These are phyloP conservation scores for Penicillium sp. DNA, from an alignment of 2,329 filamentous ascomycete species.

Conservation along the genomic window DNA sequence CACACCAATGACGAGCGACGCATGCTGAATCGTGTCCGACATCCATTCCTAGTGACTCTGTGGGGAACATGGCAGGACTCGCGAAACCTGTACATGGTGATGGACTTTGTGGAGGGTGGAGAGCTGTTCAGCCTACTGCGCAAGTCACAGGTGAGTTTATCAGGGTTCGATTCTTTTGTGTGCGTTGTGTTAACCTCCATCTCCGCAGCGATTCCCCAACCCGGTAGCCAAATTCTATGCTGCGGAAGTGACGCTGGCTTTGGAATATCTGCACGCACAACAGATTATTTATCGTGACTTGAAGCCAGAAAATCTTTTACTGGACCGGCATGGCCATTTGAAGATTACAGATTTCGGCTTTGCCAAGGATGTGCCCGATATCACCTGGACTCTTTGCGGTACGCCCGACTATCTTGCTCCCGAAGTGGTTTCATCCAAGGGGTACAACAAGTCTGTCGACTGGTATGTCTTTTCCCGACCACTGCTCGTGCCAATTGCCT, in stretches of 20 bases:
- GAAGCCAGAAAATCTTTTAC: conserved; percentile 88
- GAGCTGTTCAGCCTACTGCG: conserved; percentile 92
- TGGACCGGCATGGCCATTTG: conserved; percentile 88
- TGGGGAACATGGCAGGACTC: conserved; percentile 98
- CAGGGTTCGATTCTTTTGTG: not conserved
- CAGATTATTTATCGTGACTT: conserved; percentile 98
- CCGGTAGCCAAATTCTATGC: conserved; percentile 99
- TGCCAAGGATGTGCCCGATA: conserved; percentile 95
- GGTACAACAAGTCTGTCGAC: conserved; percentile 98
- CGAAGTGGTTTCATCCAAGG: conserved; percentile 97
- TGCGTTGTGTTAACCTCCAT: not conserved
- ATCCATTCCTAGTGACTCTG: conserved; percentile 93
- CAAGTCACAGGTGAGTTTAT: conserved; percentile 72
- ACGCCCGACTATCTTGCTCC: conserved; percentile 96
- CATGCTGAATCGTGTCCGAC: conserved; percentile 95
- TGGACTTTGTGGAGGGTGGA: conserved; percentile 99
- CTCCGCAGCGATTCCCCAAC: conserved; percentile 82
- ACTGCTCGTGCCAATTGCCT: conserved; percentile 9
- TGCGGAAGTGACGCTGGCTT: conserved; percentile 88
- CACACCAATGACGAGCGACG: conserved; percentile 96
- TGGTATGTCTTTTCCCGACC: conserved; percentile 62
- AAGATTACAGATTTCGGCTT: conserved; percentile 99
- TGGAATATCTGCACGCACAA: conserved; percentile 90
- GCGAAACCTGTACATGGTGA: conserved; percentile 98
- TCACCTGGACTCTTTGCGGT: conserved; percentile 97